These are phyloP conservation scores for Backusella liffmaniae DNA, from an alignment of 192 early-diverging fungal species.

Conservation along the genomic window DNA sequence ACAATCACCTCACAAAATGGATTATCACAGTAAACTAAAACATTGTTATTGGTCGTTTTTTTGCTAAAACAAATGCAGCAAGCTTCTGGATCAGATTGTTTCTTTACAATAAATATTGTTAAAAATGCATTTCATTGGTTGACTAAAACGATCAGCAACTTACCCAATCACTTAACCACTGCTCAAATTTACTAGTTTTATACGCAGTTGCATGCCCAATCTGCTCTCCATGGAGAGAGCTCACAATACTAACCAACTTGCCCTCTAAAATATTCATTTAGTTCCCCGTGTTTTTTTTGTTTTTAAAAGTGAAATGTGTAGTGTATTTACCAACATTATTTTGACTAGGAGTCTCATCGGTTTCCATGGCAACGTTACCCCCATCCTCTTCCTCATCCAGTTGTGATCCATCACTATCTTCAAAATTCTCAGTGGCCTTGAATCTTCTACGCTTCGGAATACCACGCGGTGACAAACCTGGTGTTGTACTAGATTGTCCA, in stretches of 20 bases:
- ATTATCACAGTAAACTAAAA: slow-evolving; percentile 51
- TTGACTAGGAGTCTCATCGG: background rate
- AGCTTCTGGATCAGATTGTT: slow-evolving; percentile 50
- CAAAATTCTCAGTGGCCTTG: background rate
- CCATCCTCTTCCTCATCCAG: background rate
- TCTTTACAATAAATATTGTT: slow-evolving; percentile 26
- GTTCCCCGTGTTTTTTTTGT: no score
- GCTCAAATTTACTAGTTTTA: background rate
- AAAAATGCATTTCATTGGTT: background rate
- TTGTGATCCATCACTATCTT: background rate
- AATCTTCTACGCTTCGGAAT: background rate
- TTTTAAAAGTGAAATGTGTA: background rate
- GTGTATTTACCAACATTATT: background rate
- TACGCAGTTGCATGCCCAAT: background rate
- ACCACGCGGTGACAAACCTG: background rate
- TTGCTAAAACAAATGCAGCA: slow-evolving; percentile 51
- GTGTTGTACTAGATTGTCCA: background rate
- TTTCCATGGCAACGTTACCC: background rate
- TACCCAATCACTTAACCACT: background rate
- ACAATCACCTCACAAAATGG: slow-evolving; percentile 29
- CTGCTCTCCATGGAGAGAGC: background rate
- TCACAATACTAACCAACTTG: background rate
- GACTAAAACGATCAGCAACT: background rate
- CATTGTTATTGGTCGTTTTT: slow-evolving; percentile 40
- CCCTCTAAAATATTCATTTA: no score